Evolutionary conservation across 768 basidiomycete species (phyloP), one percentile per base, ranked within the genome.

Genomic region (Crassisporium funariophilum): DNA sequence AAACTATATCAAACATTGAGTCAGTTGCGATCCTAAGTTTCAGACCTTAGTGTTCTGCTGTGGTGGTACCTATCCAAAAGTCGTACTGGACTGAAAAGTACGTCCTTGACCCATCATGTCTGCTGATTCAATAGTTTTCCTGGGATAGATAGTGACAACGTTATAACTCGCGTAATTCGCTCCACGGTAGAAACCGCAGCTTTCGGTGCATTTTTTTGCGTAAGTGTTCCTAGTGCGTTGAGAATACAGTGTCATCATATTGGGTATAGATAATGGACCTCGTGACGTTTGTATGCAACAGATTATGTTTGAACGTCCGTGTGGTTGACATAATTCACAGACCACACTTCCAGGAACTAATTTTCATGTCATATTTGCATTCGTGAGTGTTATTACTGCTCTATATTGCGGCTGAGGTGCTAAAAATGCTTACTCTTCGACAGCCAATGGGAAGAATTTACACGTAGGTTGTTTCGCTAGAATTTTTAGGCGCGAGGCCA

Each of bases 341-440:
- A 62, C 60, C 1, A 48, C 51, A 10, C 41, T 60, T 13, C 54
- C 47, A 24, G 39, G 51, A 5, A 62, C 60, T 2, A 65, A 65
- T 41, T 61, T 65, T 25, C 65, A 67, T 51, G 60, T 62, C 13
- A 58, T 67, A 9, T 67, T 67, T 41, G 64, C 65, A 25, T 63
- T 67, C 31, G 65, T 67, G 24, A 29, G 65, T 57, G 16, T 3
- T 17, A 5, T 40, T 11, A 17, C 16, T 33, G 8, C 29, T 37
- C 4, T 25, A 6, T 2, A 16, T 39, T 3, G 10, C 4, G 20
- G 33, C 1, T 22, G 3, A 41, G 7, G 4, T 16, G 24, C 13
- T 24, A 19, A 20, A 16, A 35, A 46, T 25, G 20, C n/a, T 6
- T 8, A 23, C 15, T 22, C 19, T 17, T 4, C 31, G 16, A 45